phyloP scores from a whole-genome alignment of 164 flowering plant species.

The Kalanchoe fedtschenkoi region DNA sequence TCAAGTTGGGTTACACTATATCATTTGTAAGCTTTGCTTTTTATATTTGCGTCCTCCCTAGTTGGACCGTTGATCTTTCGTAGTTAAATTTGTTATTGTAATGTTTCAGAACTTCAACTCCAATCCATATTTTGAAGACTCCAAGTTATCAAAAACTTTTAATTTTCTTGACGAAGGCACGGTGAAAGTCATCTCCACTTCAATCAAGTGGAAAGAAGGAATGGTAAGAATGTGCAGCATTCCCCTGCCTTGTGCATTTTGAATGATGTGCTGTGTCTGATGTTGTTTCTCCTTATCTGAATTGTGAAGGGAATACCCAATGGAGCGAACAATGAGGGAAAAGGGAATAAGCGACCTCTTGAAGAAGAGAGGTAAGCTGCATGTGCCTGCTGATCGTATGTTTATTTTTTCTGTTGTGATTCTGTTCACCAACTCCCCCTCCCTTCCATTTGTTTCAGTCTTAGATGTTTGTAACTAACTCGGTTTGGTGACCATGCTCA shows the following conservation, averaged over 20 bases:
- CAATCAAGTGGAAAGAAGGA: constrained; percentile 73
- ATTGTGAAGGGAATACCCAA: constrained; percentile 35
- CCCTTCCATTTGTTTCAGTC: too few relatives aligned
- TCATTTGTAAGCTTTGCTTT: constrained; percentile 55
- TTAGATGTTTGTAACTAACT: too few relatives aligned
- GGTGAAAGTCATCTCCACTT: constrained; percentile 39
- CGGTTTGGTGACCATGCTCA: too few relatives aligned
- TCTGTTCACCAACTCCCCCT: not conserved
- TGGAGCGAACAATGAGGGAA: constrained; percentile 47
- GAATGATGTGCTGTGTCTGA: not conserved
- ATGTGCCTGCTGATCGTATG: not conserved
- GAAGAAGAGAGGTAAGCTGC: constrained; percentile 40
- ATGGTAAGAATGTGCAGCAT: constrained; percentile 22
- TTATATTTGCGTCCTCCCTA: not conserved
- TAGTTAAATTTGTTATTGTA: not conserved
- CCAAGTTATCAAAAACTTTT: constrained; percentile 48
- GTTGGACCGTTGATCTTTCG: not conserved
- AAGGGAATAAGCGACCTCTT: constrained; percentile 53
- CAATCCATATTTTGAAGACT: constrained; percentile 60
- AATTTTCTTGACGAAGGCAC: constrained; percentile 54
- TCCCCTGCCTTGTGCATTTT: not conserved
- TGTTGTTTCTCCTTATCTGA: not conserved
- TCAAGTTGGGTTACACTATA: constrained; percentile 74
- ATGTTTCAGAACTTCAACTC: constrained; percentile 41
- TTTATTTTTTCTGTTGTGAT: not conserved